phyloP scores from a whole-genome alignment of 2,329 filamentous ascomycete genomes.

The Neospermospora avenae region DNA sequence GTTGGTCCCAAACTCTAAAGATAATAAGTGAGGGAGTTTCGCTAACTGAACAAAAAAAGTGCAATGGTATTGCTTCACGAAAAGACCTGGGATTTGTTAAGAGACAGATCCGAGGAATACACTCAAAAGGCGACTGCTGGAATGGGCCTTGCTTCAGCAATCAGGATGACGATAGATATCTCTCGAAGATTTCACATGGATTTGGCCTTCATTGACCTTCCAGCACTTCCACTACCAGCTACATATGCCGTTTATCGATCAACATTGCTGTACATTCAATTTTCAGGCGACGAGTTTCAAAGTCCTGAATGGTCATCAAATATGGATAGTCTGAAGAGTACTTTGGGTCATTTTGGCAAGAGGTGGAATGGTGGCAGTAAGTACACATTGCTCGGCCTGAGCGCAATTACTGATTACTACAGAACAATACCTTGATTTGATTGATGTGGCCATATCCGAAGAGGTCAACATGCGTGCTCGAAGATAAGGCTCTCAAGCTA shows the following conservation, averaged over 20 bases:
- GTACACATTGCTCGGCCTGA: not conserved
- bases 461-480: not conserved
- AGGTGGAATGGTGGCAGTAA: slow-evolving; percentile 27
- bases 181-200: slow-evolving; percentile 23
- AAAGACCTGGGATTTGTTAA: slow-evolving; percentile 13
- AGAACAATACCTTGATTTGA: slow-evolving; percentile 19
- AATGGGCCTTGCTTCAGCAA: slow-evolving; percentile 23
- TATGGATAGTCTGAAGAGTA: slow-evolving; percentile 20
- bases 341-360: slow-evolving; percentile 20
- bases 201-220: slow-evolving; percentile 22
- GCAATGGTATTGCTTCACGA: slow-evolving; percentile 23
- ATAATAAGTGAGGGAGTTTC: not conserved
- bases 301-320: slow-evolving; percentile 21
- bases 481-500: not conserved
- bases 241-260: slow-evolving; percentile 22
- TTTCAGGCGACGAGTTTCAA: slow-evolving; percentile 21
- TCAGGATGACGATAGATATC: slow-evolving; percentile 25
- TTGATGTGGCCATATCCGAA: slow-evolving; percentile 13
- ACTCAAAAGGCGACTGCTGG: slow-evolving; percentile 15
- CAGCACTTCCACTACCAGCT: slow-evolving; percentile 23
- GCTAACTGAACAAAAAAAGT: slow-evolving; percentile 20
- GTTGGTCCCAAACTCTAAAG: slow-evolving; percentile 9
- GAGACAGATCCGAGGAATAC: not conserved
- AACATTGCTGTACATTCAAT: slow-evolving; percentile 24
- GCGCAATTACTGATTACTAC: slow-evolving; percentile 1